Evolutionary conservation across 1,139 yeast species (phyloP).

Genomic region (Blastobotrys illinoisensis): DNA sequence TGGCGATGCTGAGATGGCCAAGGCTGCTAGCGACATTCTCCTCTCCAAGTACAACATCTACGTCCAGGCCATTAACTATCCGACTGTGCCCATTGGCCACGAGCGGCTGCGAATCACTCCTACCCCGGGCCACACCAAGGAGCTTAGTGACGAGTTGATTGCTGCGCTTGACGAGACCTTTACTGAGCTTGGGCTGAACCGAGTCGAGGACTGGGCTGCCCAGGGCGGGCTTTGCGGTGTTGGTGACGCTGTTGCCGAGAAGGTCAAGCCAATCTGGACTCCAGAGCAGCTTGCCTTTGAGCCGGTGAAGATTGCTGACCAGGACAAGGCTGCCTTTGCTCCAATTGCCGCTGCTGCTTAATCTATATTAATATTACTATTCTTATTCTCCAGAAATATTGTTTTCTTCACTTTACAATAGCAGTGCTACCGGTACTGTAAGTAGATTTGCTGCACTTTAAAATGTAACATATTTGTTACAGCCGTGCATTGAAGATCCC

Average conservation of each 20-base stretch:
- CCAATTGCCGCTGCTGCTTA: conserved; percentile 3
- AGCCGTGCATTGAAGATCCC: neutral
- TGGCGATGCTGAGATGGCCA: conserved; percentile 92
- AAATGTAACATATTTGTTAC: no score
- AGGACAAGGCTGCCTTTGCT: neutral
- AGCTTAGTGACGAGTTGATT: conserved; percentile 69
- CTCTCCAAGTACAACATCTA: conserved; percentile 80
- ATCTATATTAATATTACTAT: neutral
- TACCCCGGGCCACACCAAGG: conserved; percentile 89
- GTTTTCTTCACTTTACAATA: no score
- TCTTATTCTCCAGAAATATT: no score
- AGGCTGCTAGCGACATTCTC: conserved; percentile 82
- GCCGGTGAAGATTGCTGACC: conserved; percentile 2
- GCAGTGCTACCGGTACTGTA: no score
- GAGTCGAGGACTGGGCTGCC: conserved; percentile 71
- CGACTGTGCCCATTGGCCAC: conserved; percentile 93
- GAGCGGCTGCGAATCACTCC: conserved; percentile 97
- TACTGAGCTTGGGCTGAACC: conserved; percentile 64
- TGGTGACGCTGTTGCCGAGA: conserved; percentile 44
- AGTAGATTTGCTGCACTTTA: no score
- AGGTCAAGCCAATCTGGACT: conserved; percentile 69
- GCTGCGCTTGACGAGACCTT: conserved; percentile 78
- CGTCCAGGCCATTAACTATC: conserved; percentile 97
- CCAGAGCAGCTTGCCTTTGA: conserved; percentile 56
- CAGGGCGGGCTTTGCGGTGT: conserved; percentile 88